Evolutionary conservation across 192 early-diverging fungal species (phyloP), one percentile per base, ranked within the genome.

Genomic region (Backusella parvicylindrica): DNA sequence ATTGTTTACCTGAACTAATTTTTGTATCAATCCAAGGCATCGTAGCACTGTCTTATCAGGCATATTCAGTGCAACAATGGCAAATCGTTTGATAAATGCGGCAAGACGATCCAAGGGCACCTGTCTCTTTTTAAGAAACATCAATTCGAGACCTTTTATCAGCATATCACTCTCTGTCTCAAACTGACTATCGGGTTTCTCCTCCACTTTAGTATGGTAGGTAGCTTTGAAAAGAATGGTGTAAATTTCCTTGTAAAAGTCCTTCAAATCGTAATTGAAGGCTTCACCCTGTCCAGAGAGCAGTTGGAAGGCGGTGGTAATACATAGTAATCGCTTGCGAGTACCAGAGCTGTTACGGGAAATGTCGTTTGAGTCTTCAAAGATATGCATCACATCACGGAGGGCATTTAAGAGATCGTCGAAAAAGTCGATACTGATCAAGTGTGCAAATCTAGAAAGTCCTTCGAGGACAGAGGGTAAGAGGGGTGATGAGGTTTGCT

Each of bases 381-480:
- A 36, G 1, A 33, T 36, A 49, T 85, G 80, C 85, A 94, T 92
- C 23, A 98, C 94, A 50, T 88, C 89, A 77, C 95, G 94, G 30
- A 99, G 85, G 23, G 93, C 85, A 28, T 90, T 85, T 53, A 99
- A 81, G 75, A 99, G 81, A 81, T 98, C 97, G 6, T 91, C 85
- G 81, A 97, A 99, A 72, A 97, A 97, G 72, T 99, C 97, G 28
- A 99, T 91, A 75, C 93, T 96, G 82, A 99, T 99, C 40, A 99
- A 82, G 81, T 98, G 98, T 13, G 97, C 94, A 85, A 96, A 99
- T 73, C 89, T 43, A 30, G 91, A 87, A 43, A 94, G 86, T 37
- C 94, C 94, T 81, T 95, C 94, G 2, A 96, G 83, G 26, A 92
- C 93, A 6, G 89, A 81, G 7, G 93, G 91, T 9, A 96, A 70